Percentiles rank a stretch among this genome's conserved stretches.
Conservation (phyloP, 2,329 filamentous ascomycete genomes). For the Juglanconis oblonga region DNA sequence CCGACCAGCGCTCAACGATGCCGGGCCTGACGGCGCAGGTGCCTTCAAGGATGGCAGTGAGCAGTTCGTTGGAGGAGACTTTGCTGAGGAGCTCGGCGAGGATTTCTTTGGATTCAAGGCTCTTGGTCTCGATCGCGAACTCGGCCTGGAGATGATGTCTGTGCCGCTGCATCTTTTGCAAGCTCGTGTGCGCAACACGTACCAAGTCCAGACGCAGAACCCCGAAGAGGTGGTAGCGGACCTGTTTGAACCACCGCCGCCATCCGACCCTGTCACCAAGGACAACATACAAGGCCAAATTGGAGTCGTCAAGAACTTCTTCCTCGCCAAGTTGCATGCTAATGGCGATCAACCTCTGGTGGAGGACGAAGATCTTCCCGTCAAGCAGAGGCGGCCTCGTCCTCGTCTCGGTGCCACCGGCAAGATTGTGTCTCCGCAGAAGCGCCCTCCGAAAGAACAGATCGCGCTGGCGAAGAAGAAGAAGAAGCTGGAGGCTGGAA, state of each 20-base stretch:
- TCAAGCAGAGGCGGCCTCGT: slow-evolving; percentile 80
- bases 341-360: slow-evolving; percentile 79
- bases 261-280: slow-evolving; percentile 73
- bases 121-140: slow-evolving; percentile 85
- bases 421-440: slow-evolving; percentile 83
- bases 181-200: slow-evolving; percentile 81
- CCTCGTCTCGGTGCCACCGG: slow-evolving; percentile 67
- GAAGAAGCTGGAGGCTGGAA: slow-evolving; percentile 63
- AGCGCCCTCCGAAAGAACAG: slow-evolving; percentile 78
- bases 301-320: slow-evolving; percentile 86
- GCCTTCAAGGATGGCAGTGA: slow-evolving; percentile 97
- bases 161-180: slow-evolving; percentile 94
- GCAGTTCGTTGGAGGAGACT: slow-evolving; percentile 94
- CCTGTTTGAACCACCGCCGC: slow-evolving; percentile 65
- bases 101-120: slow-evolving; percentile 99
- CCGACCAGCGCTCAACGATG: slow-evolving; percentile 81
- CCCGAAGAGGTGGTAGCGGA: slow-evolving; percentile 56
- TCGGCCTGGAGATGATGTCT: slow-evolving; percentile 81
- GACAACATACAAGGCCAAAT: slow-evolving; percentile 79
- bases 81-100: slow-evolving; percentile 95
- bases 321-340: slow-evolving; percentile 81
- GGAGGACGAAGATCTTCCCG: slow-evolving; percentile 91
- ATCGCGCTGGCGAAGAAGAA: slow-evolving; percentile 84
- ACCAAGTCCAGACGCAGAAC: slow-evolving; percentile 71
- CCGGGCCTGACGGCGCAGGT: slow-evolving; percentile 77